Evolutionary conservation across 31 red algal species (phyloP), one percentile per base, ranked within the genome.

Genomic region (Porphyra umbilicalis): DNA sequence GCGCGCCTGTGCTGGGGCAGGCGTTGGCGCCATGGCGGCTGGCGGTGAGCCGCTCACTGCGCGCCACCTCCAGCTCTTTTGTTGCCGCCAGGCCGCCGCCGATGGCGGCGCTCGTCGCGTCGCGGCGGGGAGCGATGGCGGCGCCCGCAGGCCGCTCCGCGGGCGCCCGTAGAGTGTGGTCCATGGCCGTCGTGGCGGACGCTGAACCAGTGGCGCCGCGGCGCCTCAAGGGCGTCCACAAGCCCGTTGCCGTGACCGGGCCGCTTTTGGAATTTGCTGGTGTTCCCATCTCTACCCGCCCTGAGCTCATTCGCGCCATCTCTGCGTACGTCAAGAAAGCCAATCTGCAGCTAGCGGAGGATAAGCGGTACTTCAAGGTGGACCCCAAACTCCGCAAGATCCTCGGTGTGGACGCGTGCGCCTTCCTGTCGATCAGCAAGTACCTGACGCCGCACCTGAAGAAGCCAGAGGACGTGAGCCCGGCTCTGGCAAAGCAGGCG

Each of bases 301-400:
- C 77, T 11, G 35, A 81, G 36, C 77, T 87, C 25, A 40, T 87
- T 29, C 44, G 67, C 29, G 42, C 75, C 9, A 8, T 94, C 10
- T 84, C 79, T 34, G 29, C 77, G 29, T 94, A 94, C 71, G 83
- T 94, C 79, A 90, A 90, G 36, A 74, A 90, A 39, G 39, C 80
- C n/a, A 38, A 90, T 6, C 79, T 94, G 38, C 89, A 91, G 79
- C 87, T 94, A 20, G 71, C 82, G 0, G 78, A 84, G 7, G 86
- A 94, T 34, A 81, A 83, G 37, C 84, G 88, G 11, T 67, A 79
- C 14, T 77, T 98, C 39, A 16, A 20, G 34, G 92, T 89, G 80
- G 95, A 98, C 80, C 86, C 80, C 36, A 83, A 82, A 77, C 90
- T 98, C 33, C 82, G 83, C 67, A 36, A 86, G 35, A 34, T 92